Conservation (phyloP, 2,329 filamentous ascomycete species). For the Claviceps sorghi region DNA sequence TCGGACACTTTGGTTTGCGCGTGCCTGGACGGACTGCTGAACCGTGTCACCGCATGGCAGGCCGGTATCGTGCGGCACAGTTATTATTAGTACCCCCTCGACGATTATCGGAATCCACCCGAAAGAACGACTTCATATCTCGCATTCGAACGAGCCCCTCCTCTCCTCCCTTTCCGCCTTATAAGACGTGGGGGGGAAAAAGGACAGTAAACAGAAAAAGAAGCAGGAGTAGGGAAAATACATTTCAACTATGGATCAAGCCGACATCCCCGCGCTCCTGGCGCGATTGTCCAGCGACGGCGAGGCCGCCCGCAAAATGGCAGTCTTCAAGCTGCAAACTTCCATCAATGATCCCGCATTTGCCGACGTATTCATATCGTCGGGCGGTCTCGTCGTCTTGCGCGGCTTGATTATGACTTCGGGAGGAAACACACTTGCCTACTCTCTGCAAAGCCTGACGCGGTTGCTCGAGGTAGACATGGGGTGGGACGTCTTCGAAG, state of each 20-base stretch:
- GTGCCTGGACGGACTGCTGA: neutral
- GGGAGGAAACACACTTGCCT: conserved; percentile 87
- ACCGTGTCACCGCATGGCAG: neutral
- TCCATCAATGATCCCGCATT: conserved; percentile 94
- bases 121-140: neutral
- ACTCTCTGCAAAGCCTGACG: conserved; percentile 79
- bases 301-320: conserved; percentile 94
- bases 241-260: conserved; percentile 41
- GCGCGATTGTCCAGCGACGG: conserved; percentile 53
- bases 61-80: neutral
- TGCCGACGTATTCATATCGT: conserved; percentile 87
- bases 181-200: too few relatives aligned
- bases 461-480: conserved; percentile 89
- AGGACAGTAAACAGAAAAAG: too few relatives aligned
- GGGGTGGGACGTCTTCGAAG: conserved; percentile 82
- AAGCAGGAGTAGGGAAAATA: neutral
- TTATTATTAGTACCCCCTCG: neutral
- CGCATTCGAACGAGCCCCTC: conserved; percentile 2
- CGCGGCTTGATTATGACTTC: conserved; percentile 71
- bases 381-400: conserved; percentile 69
- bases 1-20: neutral
- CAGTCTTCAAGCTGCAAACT: conserved; percentile 91
- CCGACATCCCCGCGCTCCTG: conserved; percentile 50
- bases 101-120: neutral
- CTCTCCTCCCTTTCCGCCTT: too few relatives aligned